Evolutionary conservation across 805 yeast genomes (phyloP).

Genomic region (Saturnispora quitensis): DNA sequence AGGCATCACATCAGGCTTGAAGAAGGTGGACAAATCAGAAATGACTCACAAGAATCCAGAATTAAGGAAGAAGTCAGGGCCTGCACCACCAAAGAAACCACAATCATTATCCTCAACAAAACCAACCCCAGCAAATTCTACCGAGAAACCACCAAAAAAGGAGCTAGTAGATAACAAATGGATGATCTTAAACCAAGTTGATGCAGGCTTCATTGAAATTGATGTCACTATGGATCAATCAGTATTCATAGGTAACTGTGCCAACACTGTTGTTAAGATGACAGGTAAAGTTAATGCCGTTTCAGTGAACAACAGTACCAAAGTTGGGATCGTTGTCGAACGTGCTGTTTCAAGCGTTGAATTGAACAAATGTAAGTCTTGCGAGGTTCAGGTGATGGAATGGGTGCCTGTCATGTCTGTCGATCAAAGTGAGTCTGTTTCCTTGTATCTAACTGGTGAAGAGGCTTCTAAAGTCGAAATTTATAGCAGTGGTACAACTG

Average conservation of each 20-base stretch:
- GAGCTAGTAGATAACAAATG: slow-evolving; percentile 84
- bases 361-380: slow-evolving; percentile 67
- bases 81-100: slow-evolving; percentile 82
- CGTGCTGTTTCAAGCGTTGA: slow-evolving; percentile 82
- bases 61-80: slow-evolving; percentile 55
- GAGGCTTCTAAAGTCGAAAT: slow-evolving; percentile 46
- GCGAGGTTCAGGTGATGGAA: slow-evolving; percentile 83
- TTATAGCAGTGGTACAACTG: slow-evolving; percentile 76
- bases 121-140: slow-evolving; percentile 7
- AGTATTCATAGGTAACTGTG: slow-evolving; percentile 78
- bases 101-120: slow-evolving; percentile 36
- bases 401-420: slow-evolving; percentile 72
- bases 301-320: slow-evolving; percentile 62
- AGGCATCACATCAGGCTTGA: slow-evolving; percentile 71
- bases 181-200: slow-evolving; percentile 68
- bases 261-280: slow-evolving; percentile 63
- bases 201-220: slow-evolving; percentile 43
- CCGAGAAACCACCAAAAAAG: slow-evolving; percentile 40
- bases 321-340: slow-evolving; percentile 73
- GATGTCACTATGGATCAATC: slow-evolving; percentile 84
- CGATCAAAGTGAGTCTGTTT: slow-evolving; percentile 85
- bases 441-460: slow-evolving; percentile 39
- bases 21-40: slow-evolving; percentile 86
- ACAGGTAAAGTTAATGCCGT: slow-evolving; percentile 90
- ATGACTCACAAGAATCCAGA: slow-evolving; percentile 91